Evolutionary conservation across 2,329 filamentous ascomycete species (phyloP), one percentile per base, ranked within the genome.

Genomic region (Sclerotinia borealis): DNA sequence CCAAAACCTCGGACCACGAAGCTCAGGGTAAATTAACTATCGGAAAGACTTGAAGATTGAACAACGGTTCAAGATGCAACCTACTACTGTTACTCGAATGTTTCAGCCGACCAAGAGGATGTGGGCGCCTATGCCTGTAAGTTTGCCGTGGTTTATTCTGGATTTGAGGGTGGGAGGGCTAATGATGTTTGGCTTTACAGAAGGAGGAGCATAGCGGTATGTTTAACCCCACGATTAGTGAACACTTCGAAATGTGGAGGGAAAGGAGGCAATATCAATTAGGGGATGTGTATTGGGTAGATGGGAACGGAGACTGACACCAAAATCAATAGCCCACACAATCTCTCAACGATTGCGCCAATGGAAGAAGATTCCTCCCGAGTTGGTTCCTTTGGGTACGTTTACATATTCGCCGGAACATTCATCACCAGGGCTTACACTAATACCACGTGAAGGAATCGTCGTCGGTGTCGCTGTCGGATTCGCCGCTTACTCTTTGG

Each of bases 381-480:
- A 99, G 84, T 84, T 99, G 85, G 86, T 93, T 72, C 95, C 95
- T 75, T 89, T 99, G 73, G 93, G 93, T 96, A 88, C 78, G 86
- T 48, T 22, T 58, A 27, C 52, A 17, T 29, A 10, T 7, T 39
- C 31, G n/a, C 13, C 27, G 61, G 61, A 66, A 59, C 1, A 54
- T 34, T 58, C 1, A 54, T 34, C 2, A 22, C 25, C 34, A 58
- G 66, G 64, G 66, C 67, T 37, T 60, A 10, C n/a, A 50, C 37
- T 63, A 27, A 59, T 72, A 69, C 65, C 63, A 52, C 63, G 50
- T 47, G 13, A 50, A 75, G 92, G 90, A 77, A 80, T 95, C 72
- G 95, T 98, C 79, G 88, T 98, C 74, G 85, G 82, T 80, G 93
- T 93, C 77, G 91, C 93, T 74, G 76, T 98, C 70, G 78, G 82